phyloP scores from a whole-genome alignment of 257 asterid species.

The Lycium barbarum region DNA sequence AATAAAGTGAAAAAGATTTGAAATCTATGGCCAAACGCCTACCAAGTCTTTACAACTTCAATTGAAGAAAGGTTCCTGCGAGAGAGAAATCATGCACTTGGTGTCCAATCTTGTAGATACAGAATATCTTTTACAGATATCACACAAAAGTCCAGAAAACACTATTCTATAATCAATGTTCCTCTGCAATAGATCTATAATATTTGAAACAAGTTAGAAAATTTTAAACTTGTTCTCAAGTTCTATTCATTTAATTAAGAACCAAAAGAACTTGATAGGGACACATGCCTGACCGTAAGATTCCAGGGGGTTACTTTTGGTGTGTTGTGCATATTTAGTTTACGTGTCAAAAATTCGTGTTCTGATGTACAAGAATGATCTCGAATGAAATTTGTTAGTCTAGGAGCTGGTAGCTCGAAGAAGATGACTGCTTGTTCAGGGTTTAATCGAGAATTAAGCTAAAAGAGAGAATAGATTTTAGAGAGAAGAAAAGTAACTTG shows the following conservation, averaged over 20 bases:
- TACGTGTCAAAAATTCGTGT: too few species aligned
- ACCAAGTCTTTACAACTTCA: neutral
- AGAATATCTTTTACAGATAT: neutral
- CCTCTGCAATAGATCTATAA: neutral
- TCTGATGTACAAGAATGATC: too few species aligned
- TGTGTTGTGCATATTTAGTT: too few species aligned
- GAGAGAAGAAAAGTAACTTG: too few species aligned
- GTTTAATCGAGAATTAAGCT: too few species aligned
- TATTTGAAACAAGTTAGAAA: neutral
- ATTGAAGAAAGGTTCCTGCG: neutral
- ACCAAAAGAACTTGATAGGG: neutral
- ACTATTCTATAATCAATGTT: neutral
- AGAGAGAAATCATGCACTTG: conserved; percentile 15
- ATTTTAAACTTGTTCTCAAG: neutral
- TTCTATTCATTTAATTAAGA: neutral
- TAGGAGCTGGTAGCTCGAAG: too few species aligned
- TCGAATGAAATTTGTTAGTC: too few species aligned
- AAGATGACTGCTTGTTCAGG: too few species aligned
- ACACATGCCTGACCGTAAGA: neutral
- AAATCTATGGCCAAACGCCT: too few species aligned
- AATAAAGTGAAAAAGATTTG: too few species aligned
- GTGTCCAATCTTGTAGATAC: conserved; percentile 7
- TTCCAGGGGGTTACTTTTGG: too few species aligned
- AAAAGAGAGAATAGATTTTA: too few species aligned
- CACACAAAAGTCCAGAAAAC: neutral